Percentiles rank a stretch among this genome's conserved stretches.
phyloP scores from a whole-genome alignment of 2,329 filamentous ascomycete genomes.

The Didymella sp. region DNA sequence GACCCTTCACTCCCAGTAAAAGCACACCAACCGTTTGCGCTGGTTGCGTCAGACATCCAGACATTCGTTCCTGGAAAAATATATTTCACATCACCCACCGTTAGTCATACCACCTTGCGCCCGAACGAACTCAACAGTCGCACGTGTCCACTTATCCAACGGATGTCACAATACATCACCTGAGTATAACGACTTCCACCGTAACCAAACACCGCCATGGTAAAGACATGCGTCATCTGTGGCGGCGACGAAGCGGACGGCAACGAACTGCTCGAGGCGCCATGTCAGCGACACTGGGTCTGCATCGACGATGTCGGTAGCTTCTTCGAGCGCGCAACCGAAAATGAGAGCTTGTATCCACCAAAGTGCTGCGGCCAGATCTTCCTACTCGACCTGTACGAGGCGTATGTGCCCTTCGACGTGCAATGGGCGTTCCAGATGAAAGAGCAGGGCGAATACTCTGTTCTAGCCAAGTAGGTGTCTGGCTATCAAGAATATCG shows the following conservation, averaged over 20 bases:
- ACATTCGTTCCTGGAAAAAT: not conserved
- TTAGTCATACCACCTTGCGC: not conserved
- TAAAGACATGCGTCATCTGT: slow-evolving; percentile 35
- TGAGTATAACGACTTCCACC: not conserved
- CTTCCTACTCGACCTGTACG: slow-evolving; percentile 33
- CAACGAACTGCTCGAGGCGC: slow-evolving; percentile 26
- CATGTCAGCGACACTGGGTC: slow-evolving; percentile 35
- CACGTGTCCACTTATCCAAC: not conserved
- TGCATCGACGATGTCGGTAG: slow-evolving; percentile 33
- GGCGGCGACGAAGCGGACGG: slow-evolving; percentile 28
- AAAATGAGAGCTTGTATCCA: slow-evolving; percentile 39
- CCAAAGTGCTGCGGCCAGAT: slow-evolving; percentile 39
- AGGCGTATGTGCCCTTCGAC: slow-evolving; percentile 30
- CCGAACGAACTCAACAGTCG: not conserved
- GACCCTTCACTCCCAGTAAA: not conserved
- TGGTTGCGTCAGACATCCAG: not conserved
- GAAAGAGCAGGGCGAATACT: slow-evolving; percentile 42
- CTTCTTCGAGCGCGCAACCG: slow-evolving; percentile 36
- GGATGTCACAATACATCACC: not conserved
- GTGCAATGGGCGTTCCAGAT: slow-evolving; percentile 28
- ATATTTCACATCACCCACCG: not conserved
- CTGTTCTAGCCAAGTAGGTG: slow-evolving; percentile 34
- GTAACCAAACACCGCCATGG: slow-evolving; percentile 7
- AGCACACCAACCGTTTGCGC: not conserved
- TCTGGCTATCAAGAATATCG: not conserved